Percentiles rank a stretch among this genome's conserved stretches.
Evolutionary conservation across 202 grass and related monocot genomes (phyloP).

Genomic region (Schoenoplectus triqueter): DNA sequence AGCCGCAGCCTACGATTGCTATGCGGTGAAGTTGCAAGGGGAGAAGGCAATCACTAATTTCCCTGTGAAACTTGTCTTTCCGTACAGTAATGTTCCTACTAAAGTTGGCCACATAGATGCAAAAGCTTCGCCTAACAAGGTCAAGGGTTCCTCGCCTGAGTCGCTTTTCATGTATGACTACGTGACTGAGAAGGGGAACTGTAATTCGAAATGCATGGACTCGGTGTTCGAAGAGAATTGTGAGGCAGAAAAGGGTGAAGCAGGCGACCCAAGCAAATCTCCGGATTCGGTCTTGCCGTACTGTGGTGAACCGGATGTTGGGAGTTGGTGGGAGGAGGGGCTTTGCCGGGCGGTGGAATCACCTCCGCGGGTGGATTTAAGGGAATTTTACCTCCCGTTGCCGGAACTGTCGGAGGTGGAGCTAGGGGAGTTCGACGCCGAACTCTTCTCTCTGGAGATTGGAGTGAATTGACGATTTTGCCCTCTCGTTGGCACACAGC

Average conservation of each 20-base stretch:
- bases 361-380: conserved; percentile 33
- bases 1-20: conserved; percentile 55
- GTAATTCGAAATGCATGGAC: background rate
- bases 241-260: background rate
- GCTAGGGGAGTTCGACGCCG: conserved; percentile 48
- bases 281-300: conserved; percentile 28
- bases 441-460: conserved; percentile 41
- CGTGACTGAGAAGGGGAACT: background rate
- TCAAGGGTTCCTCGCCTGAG: conserved; percentile 14
- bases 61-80: conserved; percentile 7
- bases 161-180: background rate
- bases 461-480: conserved; percentile 24
- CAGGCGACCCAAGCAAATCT: conserved; percentile 31
- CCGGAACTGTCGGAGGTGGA: conserved; percentile 31
- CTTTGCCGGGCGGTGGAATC: conserved; percentile 40
- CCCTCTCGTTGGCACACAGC: background rate
- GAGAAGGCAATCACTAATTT: conserved; percentile 57
- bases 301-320: conserved; percentile 23
- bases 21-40: conserved; percentile 48
- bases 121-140: conserved; percentile 1
- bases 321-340: conserved; percentile 25
- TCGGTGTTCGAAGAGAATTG: background rate
- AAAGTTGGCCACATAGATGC: background rate
- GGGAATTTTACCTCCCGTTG: conserved; percentile 44
- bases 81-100: conserved; percentile 33